Evolutionary conservation across 2,329 filamentous ascomycete genomes (phyloP).

Genomic region (Hawksworthiomyces lignivorus): DNA sequence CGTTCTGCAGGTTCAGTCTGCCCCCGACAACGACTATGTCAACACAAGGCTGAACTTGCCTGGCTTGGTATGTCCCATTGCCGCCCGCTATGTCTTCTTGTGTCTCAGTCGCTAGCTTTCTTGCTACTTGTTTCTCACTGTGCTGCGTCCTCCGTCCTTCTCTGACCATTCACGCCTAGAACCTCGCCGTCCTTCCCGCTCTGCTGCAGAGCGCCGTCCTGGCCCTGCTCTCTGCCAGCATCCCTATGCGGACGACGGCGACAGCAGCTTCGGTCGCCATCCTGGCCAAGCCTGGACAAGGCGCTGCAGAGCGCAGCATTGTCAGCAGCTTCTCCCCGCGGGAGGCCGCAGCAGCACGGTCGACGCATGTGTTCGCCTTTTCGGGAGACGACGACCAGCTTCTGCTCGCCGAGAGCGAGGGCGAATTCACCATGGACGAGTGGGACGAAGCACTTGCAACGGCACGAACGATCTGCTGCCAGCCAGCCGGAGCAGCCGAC

Average conservation of each 20-base stretch:
- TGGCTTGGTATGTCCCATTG: constrained; percentile 46
- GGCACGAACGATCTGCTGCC: constrained; percentile 59
- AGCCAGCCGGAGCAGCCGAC: constrained; percentile 22
- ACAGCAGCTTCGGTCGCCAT: constrained; percentile 60
- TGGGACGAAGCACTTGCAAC: constrained; percentile 65
- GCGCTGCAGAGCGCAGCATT: constrained; percentile 31
- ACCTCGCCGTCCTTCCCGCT: constrained; percentile 71
- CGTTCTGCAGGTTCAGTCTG: constrained; percentile 65
- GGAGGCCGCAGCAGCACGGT: constrained; percentile 55
- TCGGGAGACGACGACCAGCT: constrained; percentile 65
- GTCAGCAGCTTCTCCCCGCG: constrained; percentile 55
- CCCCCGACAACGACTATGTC: constrained; percentile 59
- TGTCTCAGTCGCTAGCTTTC: background rate
- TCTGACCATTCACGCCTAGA: constrained; percentile 38
- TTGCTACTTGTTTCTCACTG: background rate
- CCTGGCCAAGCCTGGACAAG: constrained; percentile 41
- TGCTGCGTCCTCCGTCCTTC: too few species aligned
- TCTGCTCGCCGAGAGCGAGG: constrained; percentile 74
- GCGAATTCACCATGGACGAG: constrained; percentile 63
- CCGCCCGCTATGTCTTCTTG: too few species aligned
- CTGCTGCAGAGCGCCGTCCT: constrained; percentile 73
- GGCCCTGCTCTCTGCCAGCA: constrained; percentile 70
- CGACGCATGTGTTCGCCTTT: constrained; percentile 78
- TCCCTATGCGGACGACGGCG: constrained; percentile 69
- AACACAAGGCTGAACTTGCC: constrained; percentile 54